Evolutionary conservation across 495 filamentous ascomycete genomes (phyloP).

Genomic region (Aspergillus steynii): DNA sequence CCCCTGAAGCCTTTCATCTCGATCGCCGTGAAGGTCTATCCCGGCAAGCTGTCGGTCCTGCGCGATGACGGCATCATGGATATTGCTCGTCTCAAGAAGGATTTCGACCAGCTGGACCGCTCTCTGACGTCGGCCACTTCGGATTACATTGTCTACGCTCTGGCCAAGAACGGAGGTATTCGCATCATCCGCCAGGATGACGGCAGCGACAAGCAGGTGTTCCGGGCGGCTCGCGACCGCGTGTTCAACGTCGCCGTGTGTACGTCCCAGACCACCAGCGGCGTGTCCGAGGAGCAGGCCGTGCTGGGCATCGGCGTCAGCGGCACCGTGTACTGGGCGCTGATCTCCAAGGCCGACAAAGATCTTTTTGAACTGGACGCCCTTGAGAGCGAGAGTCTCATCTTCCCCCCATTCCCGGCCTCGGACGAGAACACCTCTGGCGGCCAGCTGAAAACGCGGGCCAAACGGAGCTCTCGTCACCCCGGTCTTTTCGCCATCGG

Average conservation of each 20-base stretch:
- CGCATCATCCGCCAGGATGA: constrained; percentile 92
- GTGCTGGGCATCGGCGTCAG: constrained; percentile 91
- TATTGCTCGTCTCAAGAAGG: constrained; percentile 91
- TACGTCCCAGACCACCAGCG: constrained; percentile 48
- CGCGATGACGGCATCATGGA: constrained; percentile 75
- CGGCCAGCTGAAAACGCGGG: constrained; percentile 92
- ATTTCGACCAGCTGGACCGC: constrained; percentile 95
- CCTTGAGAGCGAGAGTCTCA: constrained; percentile 74
- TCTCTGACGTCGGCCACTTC: constrained; percentile 88
- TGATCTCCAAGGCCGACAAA: constrained; percentile 66
- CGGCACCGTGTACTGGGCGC: constrained; percentile 89
- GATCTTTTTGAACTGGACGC: constrained; percentile 72
- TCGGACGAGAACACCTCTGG: constrained; percentile 79
- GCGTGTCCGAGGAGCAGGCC: constrained; percentile 62
- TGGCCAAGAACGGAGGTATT: constrained; percentile 87
- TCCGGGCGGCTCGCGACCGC: constrained; percentile 81
- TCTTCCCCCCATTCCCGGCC: constrained; percentile 75
- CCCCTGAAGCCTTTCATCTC: constrained; percentile 94
- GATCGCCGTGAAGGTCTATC: constrained; percentile 53
- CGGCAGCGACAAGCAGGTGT: constrained; percentile 83
- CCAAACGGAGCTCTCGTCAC: constrained; percentile 81
- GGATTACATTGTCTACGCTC: constrained; percentile 88
- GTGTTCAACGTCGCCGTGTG: constrained; percentile 92
- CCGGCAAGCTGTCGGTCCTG: constrained; percentile 50
- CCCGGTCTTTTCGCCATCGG: constrained; percentile 93